These are phyloP conservation scores for Apiotrichum siamense DNA, from an alignment of 1,284 basidiomycete genomes.

Conservation along the genomic window DNA sequence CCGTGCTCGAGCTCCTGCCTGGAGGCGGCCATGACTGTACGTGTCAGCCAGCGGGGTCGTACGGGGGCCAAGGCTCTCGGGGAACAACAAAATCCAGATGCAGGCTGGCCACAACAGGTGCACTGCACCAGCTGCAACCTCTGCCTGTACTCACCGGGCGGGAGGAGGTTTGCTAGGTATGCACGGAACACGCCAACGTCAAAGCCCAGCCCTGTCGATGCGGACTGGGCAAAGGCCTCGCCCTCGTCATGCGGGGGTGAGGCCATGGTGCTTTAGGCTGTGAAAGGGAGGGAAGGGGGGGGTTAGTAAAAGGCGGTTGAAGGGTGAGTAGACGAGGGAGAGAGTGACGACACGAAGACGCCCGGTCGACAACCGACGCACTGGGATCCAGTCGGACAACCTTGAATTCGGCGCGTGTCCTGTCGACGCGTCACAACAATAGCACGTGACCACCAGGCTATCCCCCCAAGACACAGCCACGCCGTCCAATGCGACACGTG, in stretches of 20 bases:
- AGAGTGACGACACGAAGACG: not conserved
- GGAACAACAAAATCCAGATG: too few species aligned
- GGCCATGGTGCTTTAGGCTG: conserved; percentile 15
- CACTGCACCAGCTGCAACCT: too few species aligned
- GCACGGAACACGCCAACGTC: conserved; percentile 39
- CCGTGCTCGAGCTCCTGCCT: conserved; percentile 35
- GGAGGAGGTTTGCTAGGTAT: conserved; percentile 37
- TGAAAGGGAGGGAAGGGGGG: not conserved
- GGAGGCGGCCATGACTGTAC: conserved; percentile 43
- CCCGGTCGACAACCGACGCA: too few species aligned
- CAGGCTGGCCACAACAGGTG: too few species aligned
- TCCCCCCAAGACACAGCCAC: too few species aligned
- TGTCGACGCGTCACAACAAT: not conserved
- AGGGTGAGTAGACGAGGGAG: not conserved
- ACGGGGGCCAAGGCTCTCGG: not conserved
- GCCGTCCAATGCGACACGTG: too few species aligned
- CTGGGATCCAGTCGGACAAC: too few species aligned
- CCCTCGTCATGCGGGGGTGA: conserved; percentile 27
- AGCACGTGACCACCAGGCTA: too few species aligned
- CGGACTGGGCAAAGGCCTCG: conserved; percentile 14
- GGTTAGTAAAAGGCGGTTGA: not conserved
- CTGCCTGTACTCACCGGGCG: conserved; percentile 26
- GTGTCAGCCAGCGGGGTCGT: not conserved
- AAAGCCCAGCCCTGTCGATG: conserved; percentile 27
- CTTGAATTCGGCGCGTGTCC: not conserved